Evolutionary conservation across 2,329 filamentous ascomycete species (phyloP), one percentile per base, ranked within the genome.

Genomic region (Ascochyta lentis): DNA sequence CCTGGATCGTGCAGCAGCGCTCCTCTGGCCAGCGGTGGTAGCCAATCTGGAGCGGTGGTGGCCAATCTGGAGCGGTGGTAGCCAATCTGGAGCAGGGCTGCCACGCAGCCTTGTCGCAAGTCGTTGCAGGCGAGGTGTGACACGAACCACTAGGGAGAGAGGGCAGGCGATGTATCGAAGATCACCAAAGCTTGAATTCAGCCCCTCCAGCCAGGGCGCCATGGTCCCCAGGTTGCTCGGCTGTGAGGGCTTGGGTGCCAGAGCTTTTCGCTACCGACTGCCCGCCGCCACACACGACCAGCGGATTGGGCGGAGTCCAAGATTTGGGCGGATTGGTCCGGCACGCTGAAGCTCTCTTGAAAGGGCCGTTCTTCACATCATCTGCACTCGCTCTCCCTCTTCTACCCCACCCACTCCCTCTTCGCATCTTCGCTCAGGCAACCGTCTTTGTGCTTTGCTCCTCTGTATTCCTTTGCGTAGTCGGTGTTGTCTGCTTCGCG

Each of bases 171-270:
- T 33, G 56, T 54, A 58, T 65, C 56, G 66, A 59, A 62, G 69
- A 72, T 72, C 66, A 33, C 59, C 51, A 73, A 73, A 73, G 70
- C 70, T 73, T 73, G 66, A 69, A 63, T 71, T 65, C 62, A 68
- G 65, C 66, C 58, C 56, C 53, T 55, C 56, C 49, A 48, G 50
- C 50, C 43, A 54, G 50, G 43, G 37, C 59, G 58, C 61, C 61
- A 61, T 62, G 46, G 55, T 52, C 65, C 58, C 53, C 48, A 56
- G 48, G 53, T 56, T 54, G 51, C 34, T 54, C 51, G 51, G 51
- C 45, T 49, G 45, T 13, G 39, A 49, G 44, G 42, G 1, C 39
- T 34, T 49, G 41, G 43, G 50, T 41, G 50, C 50, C 31, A 42
- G 43, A 42, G 54, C 49, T 52, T 51, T 54, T 65, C 60, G 65